phyloP scores from a whole-genome alignment of 305 asterid species.

The Ruellia speciosa region DNA sequence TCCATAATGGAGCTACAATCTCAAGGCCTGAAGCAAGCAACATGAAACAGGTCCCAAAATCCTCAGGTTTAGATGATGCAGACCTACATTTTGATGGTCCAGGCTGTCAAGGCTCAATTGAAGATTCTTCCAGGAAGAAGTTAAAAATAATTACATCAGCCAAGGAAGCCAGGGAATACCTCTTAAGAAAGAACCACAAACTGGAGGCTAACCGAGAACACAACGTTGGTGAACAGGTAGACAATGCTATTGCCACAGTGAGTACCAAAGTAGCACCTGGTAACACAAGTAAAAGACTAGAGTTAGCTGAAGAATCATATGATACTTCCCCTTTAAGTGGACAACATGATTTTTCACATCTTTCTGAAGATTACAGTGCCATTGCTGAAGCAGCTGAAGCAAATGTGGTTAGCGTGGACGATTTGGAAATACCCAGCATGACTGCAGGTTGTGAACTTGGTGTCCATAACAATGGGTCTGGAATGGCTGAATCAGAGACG shows the following conservation, averaged over 20 bases:
- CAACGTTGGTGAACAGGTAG: slow-evolving; percentile 23
- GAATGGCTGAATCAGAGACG: slow-evolving; percentile 17
- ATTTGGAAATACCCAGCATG: slow-evolving; percentile 23
- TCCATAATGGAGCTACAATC: slow-evolving; percentile 24
- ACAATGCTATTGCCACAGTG: slow-evolving; percentile 18
- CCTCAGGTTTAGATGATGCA: slow-evolving; percentile 24
- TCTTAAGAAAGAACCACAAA: slow-evolving; percentile 41
- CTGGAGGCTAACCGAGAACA: slow-evolving; percentile 31
- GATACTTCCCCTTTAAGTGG: slow-evolving; percentile 20
- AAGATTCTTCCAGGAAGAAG: slow-evolving; percentile 30
- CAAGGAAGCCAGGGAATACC: slow-evolving; percentile 83
- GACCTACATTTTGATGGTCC: slow-evolving; percentile 27
- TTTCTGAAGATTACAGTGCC: slow-evolving; percentile 20
- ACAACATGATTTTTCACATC: slow-evolving; percentile 18
- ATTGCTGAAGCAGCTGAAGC: slow-evolving; percentile 27
- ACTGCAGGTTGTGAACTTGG: slow-evolving; percentile 27
- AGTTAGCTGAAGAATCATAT: slow-evolving; percentile 22
- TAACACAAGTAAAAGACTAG: slow-evolving; percentile 21
- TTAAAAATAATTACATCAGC: slow-evolving; percentile 66
- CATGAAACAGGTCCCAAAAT: slow-evolving; percentile 19
- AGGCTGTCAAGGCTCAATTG: slow-evolving; percentile 17
- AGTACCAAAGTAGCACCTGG: slow-evolving; percentile 23
- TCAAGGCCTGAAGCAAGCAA: slow-evolving; percentile 20
- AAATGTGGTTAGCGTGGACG: slow-evolving; percentile 21
- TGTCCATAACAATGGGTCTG: slow-evolving; percentile 23